phyloP scores from a whole-genome alignment of 352 stramenopile species.

The Phytopythium cucurbitacearum region DNA sequence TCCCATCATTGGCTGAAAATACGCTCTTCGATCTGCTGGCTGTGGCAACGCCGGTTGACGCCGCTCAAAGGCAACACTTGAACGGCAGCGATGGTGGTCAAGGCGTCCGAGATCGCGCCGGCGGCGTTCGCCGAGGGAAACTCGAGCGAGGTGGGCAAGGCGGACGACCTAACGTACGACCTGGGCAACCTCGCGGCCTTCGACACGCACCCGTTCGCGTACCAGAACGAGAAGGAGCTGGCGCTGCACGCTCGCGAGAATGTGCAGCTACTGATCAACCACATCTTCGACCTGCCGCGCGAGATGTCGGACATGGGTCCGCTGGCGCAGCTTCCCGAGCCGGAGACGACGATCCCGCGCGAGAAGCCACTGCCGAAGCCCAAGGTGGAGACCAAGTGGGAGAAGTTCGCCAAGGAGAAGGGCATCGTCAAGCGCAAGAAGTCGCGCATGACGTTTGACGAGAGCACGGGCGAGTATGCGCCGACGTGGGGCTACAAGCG shows the following conservation, averaged over 20 bases:
- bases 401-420: constrained; percentile 98
- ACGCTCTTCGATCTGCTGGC: no score
- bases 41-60: no score
- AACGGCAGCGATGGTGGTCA: constrained; percentile 43
- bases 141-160: constrained; percentile 69
- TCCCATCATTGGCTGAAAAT: no score
- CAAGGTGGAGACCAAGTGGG: constrained; percentile 98
- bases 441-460: constrained; percentile 95
- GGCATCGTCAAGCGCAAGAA: constrained; percentile 97
- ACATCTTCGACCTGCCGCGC: constrained; percentile 89
- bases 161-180: constrained; percentile 87
- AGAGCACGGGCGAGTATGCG: constrained; percentile 91
- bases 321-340: constrained; percentile 74
- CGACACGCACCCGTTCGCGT: constrained; percentile 85
- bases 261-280: constrained; percentile 92
- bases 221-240: constrained; percentile 86
- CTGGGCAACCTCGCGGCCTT: constrained; percentile 87
- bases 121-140: constrained; percentile 57
- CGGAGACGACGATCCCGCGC: constrained; percentile 69
- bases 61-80: not conserved
- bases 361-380: constrained; percentile 89
- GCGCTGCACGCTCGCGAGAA: constrained; percentile 89
- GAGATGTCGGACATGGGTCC: constrained; percentile 93
- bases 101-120: constrained; percentile 79
- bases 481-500: constrained; percentile 92